Conservation (phyloP, 768 basidiomycete genomes). For the Guyanaporus albipodus region DNA sequence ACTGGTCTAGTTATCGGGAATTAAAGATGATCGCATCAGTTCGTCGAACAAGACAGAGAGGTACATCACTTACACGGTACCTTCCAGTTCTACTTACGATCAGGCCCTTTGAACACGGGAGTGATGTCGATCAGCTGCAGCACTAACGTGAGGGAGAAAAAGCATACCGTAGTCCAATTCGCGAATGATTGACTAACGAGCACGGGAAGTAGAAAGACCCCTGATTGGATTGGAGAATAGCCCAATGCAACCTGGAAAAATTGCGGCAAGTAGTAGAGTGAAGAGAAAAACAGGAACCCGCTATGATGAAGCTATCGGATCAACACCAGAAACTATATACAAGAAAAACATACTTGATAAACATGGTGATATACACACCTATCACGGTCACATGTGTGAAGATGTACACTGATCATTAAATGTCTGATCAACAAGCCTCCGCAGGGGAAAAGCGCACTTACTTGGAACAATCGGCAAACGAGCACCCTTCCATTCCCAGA, state of each 20-base stretch:
- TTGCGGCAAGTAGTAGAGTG: conserved; percentile 68
- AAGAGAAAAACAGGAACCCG: conserved; percentile 57
- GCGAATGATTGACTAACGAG: background rate
- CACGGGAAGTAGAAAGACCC: background rate
- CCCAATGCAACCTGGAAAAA: conserved; percentile 72
- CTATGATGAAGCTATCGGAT: conserved; percentile 26
- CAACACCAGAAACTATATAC: background rate
- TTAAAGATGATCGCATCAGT: background rate
- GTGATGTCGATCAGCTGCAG: background rate
- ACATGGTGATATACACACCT: conserved; percentile 66
- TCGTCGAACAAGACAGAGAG: background rate
- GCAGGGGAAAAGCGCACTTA: conserved; percentile 27
- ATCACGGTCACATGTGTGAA: conserved; percentile 63
- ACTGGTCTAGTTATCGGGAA: background rate
- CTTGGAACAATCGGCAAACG: conserved; percentile 69
- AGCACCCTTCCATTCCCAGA: conserved; percentile 72
- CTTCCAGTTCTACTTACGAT: background rate
- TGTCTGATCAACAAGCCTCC: background rate
- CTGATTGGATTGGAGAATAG: conserved; percentile 12
- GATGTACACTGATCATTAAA: conserved; percentile 51
- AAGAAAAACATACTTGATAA: conserved; percentile 50
- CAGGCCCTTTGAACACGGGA: background rate
- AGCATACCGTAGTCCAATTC: background rate
- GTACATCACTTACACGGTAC: background rate
- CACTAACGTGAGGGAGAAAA: background rate